Evolutionary conservation across 163 green algal genomes (phyloP), one percentile per base, ranked within the genome.

Genomic region (Prototheca cutis): DNA sequence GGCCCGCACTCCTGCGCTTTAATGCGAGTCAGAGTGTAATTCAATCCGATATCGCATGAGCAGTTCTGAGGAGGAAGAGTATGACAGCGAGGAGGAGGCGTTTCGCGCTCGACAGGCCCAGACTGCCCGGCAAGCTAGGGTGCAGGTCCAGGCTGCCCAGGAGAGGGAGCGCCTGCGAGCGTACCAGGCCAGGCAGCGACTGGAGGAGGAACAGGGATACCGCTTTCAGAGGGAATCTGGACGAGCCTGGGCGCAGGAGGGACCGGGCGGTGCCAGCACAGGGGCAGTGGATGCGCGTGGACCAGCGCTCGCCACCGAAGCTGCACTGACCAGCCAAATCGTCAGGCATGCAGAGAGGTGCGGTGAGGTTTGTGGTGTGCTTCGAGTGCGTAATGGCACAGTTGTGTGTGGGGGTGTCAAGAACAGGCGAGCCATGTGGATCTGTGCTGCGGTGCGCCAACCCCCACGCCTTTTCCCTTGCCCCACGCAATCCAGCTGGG

Each of bases 1-100:
- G n/a, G n/a, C n/a, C n/a, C n/a, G n/a, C n/a, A n/a, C n/a, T n/a
- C n/a, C n/a, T n/a, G n/a, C n/a, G n/a, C n/a, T n/a, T n/a, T n/a
- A n/a, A n/a, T n/a, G n/a, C n/a, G n/a, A n/a, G n/a, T n/a, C n/a
- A n/a, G n/a, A n/a, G n/a, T n/a, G n/a, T n/a, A n/a, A n/a, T n/a
- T n/a, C n/a, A n/a, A n/a, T n/a, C n/a, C n/a, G n/a, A n/a, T n/a
- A n/a, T n/a, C n/a, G n/a, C n/a, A n/a, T n/a, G n/a, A n/a, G n/a
- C n/a, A n/a, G n/a, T n/a, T n/a, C n/a, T n/a, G 36, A 45, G 17
- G 36, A 45, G 17, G 36, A 45, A 63, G 62, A 45, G 7, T 70
- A 70, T 30, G 63, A 70, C 63, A 65, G 56, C 48, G 63, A 70
- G 24, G 63, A 70, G 49, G 63, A 70, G 51, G 36, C 36, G 10